Conservation (phyloP, 768 basidiomycete genomes). For the Lentinus brumalis region DNA sequence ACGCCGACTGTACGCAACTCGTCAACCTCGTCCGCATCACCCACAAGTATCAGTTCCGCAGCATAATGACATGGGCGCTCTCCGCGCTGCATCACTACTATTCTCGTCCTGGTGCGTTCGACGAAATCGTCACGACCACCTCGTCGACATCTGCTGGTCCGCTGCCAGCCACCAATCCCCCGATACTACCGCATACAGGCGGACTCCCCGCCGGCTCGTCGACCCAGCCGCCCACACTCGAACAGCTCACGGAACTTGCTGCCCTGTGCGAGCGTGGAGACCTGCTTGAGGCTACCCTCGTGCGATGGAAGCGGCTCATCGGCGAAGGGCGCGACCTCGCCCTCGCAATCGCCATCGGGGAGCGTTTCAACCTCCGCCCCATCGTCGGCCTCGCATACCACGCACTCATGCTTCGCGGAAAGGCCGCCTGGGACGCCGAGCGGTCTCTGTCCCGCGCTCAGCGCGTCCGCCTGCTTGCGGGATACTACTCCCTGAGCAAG, state of each 20-base stretch:
- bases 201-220: not conserved
- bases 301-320: conserved; percentile 51
- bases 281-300: conserved; percentile 44
- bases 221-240: conserved; percentile 36
- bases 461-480: conserved; percentile 52
- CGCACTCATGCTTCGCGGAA: conserved; percentile 53
- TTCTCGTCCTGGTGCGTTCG: conserved; percentile 32
- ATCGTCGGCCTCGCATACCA: conserved; percentile 55
- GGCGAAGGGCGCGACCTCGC: conserved; percentile 47
- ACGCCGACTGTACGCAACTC: conserved; percentile 46
- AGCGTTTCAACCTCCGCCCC: conserved; percentile 47
- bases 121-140: conserved; percentile 23
- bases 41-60: conserved; percentile 49
- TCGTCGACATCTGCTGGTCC: conserved; percentile 1
- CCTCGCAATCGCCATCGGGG: conserved; percentile 48
- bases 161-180: conserved; percentile 20
- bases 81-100: conserved; percentile 43
- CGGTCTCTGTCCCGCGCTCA: conserved; percentile 48
- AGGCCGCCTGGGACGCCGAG: conserved; percentile 50
- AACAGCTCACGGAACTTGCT: conserved; percentile 53
- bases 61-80: conserved; percentile 48
- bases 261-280: conserved; percentile 49
- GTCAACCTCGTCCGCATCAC: conserved; percentile 51
- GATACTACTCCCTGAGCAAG: conserved; percentile 50
- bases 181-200: conserved; percentile 19